Percentiles rank a stretch among this genome's conserved stretches.
Evolutionary conservation across 176 grass and related monocot genomes (phyloP).

Genomic region (Phragmites australis): DNA sequence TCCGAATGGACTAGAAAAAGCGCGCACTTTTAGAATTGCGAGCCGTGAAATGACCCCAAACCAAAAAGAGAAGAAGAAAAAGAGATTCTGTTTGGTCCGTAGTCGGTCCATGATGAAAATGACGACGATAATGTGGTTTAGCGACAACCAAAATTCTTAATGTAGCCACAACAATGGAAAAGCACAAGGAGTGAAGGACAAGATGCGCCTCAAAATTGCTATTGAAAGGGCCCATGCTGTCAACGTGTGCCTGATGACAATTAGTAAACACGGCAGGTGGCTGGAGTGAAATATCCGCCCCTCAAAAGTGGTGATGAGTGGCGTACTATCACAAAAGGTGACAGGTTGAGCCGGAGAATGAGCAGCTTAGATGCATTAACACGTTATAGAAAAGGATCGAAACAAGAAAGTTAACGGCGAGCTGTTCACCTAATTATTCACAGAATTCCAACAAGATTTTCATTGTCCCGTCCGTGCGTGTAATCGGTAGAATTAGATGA

Average conservation of each 20-base stretch:
- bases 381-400: neutral
- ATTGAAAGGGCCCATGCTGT: neutral
- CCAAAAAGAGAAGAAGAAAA: neutral
- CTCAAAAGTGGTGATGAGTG: neutral
- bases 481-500: neutral
- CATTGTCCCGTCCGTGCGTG: neutral
- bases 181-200: conserved; percentile 10
- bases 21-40: neutral
- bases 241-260: neutral
- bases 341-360: conserved; percentile 21
- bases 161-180: neutral
- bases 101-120: conserved; percentile 9
- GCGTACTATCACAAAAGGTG: conserved; percentile 3
- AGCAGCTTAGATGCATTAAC: neutral
- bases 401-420: neutral
- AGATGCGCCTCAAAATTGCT: neutral
- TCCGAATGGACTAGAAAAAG: neutral
- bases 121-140: neutral
- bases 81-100: neutral
- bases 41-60: neutral
- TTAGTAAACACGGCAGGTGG: conserved; percentile 15
- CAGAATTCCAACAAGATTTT: neutral
- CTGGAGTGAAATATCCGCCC: neutral
- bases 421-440: conserved; percentile 5
- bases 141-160: neutral